A percentile compares a stretch with the other conserved stretches of the same genome.
phyloP scores from a whole-genome alignment of 495 filamentous ascomycete genomes.

The Xylaria curta region DNA sequence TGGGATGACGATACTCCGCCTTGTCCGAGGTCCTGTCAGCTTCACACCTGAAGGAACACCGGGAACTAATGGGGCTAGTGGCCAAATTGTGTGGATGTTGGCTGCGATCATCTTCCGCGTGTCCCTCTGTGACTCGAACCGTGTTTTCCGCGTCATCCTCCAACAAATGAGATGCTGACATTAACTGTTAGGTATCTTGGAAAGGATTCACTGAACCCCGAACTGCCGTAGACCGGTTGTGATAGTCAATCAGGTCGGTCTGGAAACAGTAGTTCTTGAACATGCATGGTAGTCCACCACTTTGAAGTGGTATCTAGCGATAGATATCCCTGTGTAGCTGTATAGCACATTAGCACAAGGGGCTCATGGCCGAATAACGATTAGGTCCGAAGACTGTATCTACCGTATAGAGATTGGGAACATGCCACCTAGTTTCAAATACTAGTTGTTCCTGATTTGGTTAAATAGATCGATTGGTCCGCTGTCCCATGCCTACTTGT shows the following conservation, averaged over 20 bases:
- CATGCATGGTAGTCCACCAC: slow-evolving; percentile 23
- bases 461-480: slow-evolving; percentile 17
- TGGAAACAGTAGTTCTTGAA: slow-evolving; percentile 22
- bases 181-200: not conserved
- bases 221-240: slow-evolving; percentile 24
- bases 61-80: slow-evolving; percentile 23
- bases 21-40: slow-evolving; percentile 25
- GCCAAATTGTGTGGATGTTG: slow-evolving; percentile 23
- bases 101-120: slow-evolving; percentile 23
- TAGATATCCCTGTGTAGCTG: slow-evolving; percentile 18
- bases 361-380: slow-evolving; percentile 14
- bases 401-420: not conserved
- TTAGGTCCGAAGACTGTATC: slow-evolving; percentile 1
- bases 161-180: slow-evolving; percentile 28
- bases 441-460: slow-evolving; percentile 8
- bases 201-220: slow-evolving; percentile 19
- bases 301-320: slow-evolving; percentile 16
- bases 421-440: not conserved
- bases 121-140: slow-evolving; percentile 27
- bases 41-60: slow-evolving; percentile 24
- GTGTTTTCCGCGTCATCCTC: slow-evolving; percentile 12
- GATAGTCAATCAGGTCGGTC: slow-evolving; percentile 18
- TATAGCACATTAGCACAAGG: slow-evolving; percentile 11
- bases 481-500: slow-evolving; percentile 1
- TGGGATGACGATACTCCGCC: slow-evolving; percentile 30